Percentiles rank a stretch among this genome's conserved stretches.
These are phyloP conservation scores for Stemphylium vesicarium DNA, from an alignment of 2,329 filamentous ascomycete genomes.

Conservation along the genomic window DNA sequence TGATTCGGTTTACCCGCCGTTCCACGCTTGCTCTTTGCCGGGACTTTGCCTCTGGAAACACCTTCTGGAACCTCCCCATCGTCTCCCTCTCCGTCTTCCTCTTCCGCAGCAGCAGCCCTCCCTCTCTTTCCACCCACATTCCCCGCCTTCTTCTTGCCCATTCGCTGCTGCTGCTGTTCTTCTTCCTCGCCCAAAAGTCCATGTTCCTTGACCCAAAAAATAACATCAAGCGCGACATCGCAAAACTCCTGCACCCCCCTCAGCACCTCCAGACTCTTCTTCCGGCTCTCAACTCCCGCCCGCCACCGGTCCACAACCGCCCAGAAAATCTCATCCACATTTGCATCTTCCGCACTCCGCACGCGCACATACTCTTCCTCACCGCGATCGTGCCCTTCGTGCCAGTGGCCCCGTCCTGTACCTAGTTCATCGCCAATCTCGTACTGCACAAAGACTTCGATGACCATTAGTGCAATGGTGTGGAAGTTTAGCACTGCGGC, in stretches of 20 bases:
- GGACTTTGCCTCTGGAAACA: neutral
- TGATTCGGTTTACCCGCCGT: constrained; percentile 11
- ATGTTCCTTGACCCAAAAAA: constrained; percentile 40
- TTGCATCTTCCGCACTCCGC: constrained; percentile 17
- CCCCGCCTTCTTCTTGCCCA: too few relatives aligned
- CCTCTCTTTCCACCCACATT: constrained; percentile 8
- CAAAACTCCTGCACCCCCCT: constrained; percentile 43
- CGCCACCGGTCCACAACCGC: constrained; percentile 41
- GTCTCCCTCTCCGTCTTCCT: constrained; percentile 18
- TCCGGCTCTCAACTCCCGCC: constrained; percentile 25
- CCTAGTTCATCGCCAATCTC: constrained; percentile 35
- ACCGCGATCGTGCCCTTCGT: constrained; percentile 7
- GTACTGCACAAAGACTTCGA: constrained; percentile 35
- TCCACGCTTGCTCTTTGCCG: constrained; percentile 6
- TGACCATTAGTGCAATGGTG: constrained; percentile 40
- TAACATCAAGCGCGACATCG: constrained; percentile 39
- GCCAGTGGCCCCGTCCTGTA: constrained; percentile 14
- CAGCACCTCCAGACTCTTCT: constrained; percentile 24
- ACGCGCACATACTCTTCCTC: constrained; percentile 11
- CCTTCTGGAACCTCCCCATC: neutral
- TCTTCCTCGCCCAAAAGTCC: constrained; percentile 20
- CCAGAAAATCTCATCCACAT: constrained; percentile 44
- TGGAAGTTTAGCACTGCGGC: constrained; percentile 43
- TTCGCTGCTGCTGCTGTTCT: too few relatives aligned
- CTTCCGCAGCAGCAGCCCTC: constrained; percentile 16